These are phyloP conservation scores for Phytopythium oedochilum DNA, from an alignment of 352 stramenopile species.

Conservation along the genomic window DNA sequence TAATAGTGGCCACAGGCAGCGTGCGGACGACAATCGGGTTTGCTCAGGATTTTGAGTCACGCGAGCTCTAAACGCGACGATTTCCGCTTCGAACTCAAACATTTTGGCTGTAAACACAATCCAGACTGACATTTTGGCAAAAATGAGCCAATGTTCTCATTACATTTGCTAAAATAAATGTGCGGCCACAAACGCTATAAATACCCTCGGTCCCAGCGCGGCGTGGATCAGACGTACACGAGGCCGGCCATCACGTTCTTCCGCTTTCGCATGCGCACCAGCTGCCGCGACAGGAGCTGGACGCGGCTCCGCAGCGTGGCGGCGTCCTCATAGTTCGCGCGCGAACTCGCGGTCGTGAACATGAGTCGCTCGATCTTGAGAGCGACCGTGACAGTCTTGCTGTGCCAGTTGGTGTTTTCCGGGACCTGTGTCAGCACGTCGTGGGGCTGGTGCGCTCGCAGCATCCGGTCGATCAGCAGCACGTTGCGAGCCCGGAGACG, in stretches of 20 bases:
- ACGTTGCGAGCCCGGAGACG: slow-evolving; percentile 39
- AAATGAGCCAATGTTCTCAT: no score
- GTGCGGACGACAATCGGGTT: no score
- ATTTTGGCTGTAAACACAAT: no score
- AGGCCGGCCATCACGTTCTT: slow-evolving; percentile 38
- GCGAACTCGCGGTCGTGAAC: slow-evolving; percentile 48
- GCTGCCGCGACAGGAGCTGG: slow-evolving; percentile 45
- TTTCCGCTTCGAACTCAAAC: no score
- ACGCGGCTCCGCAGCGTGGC: slow-evolving; percentile 42
- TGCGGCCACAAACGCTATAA: background rate
- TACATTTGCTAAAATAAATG: no score
- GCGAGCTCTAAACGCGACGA: no score
- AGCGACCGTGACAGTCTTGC: slow-evolving; percentile 49
- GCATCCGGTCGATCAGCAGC: slow-evolving; percentile 50
- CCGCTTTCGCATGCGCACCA: slow-evolving; percentile 53
- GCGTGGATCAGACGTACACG: slow-evolving; percentile 1
- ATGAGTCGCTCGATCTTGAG: slow-evolving; percentile 67
- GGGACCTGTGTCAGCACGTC: slow-evolving; percentile 55
- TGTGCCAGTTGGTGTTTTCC: slow-evolving; percentile 57
- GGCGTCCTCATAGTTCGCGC: slow-evolving; percentile 54
- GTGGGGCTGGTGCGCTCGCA: slow-evolving; percentile 46
- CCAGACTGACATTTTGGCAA: no score
- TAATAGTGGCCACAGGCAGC: no score
- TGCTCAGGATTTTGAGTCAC: no score
- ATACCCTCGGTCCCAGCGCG: background rate